These are phyloP conservation scores for Zygosaccharomyces siamensis DNA, from an alignment of 805 yeast genomes.

Conservation along the genomic window DNA sequence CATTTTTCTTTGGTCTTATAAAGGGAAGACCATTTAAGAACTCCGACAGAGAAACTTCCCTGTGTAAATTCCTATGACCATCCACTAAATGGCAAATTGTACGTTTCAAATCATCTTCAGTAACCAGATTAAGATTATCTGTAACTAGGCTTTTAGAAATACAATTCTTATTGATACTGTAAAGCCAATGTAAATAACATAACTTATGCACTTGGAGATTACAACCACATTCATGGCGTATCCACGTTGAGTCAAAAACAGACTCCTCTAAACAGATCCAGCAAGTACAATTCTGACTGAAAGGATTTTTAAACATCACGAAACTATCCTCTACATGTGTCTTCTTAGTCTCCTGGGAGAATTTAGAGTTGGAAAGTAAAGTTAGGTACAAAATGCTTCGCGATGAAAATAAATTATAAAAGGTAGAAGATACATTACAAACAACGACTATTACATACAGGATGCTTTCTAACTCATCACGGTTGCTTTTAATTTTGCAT, in stretches of 20 bases:
- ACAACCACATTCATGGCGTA: slow-evolving; percentile 30
- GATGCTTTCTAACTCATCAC: neutral
- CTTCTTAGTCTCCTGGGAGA: neutral
- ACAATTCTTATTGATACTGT: slow-evolving; percentile 15
- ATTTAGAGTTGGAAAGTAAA: neutral
- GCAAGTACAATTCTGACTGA: slow-evolving; percentile 17
- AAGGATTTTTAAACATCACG: neutral
- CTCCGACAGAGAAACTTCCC: slow-evolving; percentile 14
- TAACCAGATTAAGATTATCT: slow-evolving; percentile 4
- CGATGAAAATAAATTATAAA: neutral
- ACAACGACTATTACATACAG: neutral
- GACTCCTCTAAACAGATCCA: slow-evolving; percentile 33
- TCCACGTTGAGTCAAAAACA: slow-evolving; percentile 18
- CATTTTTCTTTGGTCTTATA: slow-evolving; percentile 11
- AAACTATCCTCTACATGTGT: neutral
- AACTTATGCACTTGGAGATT: slow-evolving; percentile 29
- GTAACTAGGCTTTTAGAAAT: slow-evolving; percentile 5
- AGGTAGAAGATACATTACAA: neutral
- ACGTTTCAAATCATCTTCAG: slow-evolving; percentile 14
- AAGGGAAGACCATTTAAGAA: slow-evolving; percentile 13
- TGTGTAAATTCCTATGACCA: slow-evolving; percentile 19
- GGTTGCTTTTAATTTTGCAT: neutral
- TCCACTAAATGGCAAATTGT: slow-evolving; percentile 17
- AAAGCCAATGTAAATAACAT: slow-evolving; percentile 27
- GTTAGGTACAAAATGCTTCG: neutral